Evolutionary conservation across 139 green algal genomes (phyloP).

Genomic region (Chlamydomonas incerta): DNA sequence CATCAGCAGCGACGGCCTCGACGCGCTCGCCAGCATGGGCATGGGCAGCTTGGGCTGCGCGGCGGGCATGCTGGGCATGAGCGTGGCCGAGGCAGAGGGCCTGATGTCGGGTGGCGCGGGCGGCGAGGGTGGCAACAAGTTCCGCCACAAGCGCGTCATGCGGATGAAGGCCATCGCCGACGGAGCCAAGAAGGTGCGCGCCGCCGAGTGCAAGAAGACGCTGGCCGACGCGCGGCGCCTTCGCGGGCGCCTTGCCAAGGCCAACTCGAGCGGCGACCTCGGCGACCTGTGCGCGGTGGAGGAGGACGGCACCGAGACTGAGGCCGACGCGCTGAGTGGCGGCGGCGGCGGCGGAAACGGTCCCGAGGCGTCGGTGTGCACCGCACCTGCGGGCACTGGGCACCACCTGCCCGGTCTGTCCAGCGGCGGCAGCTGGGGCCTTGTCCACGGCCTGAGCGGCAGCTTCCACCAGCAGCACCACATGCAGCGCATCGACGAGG

Average conservation of each 20-base stretch:
- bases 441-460: neutral
- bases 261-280: slow-evolving; percentile 8
- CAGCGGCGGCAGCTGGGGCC: neutral
- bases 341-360: too few relatives aligned
- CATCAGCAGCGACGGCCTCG: slow-evolving; percentile 11
- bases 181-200: slow-evolving; percentile 35
- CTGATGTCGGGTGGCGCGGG: neutral
- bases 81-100: too few relatives aligned
- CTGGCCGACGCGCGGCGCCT: slow-evolving; percentile 4
- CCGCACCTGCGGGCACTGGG: too few relatives aligned
- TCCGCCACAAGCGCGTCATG: slow-evolving; percentile 36
- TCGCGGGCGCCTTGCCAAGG: slow-evolving; percentile 22
- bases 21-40: neutral
- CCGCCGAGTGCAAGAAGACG: slow-evolving; percentile 15
- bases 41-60: neutral
- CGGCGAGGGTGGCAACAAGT: too few relatives aligned
- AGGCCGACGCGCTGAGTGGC: too few relatives aligned
- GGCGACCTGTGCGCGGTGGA: neutral
- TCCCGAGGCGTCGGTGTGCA: neutral
- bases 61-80: neutral
- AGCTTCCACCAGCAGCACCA: neutral
- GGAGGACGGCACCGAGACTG: too few relatives aligned
- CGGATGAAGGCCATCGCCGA: slow-evolving; percentile 15
- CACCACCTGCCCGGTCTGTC: neutral
- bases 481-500: slow-evolving; percentile 47